Evolutionary conservation across 768 basidiomycete species (phyloP), one percentile per base, ranked within the genome.

Genomic region (Mycena epipterygia): DNA sequence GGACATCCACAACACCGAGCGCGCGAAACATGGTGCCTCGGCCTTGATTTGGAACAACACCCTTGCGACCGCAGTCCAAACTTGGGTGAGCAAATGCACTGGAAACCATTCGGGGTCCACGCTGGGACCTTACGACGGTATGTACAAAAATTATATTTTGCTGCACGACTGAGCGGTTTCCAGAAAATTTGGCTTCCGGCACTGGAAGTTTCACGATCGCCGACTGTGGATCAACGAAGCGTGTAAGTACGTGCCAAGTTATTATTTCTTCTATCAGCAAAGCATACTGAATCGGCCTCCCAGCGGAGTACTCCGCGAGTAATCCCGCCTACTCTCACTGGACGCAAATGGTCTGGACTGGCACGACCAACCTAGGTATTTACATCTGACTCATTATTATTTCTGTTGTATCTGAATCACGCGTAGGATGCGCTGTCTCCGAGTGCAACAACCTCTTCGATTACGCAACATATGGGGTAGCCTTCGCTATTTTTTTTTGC

Each of bases 121-220:
- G 16, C 75, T 86, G 1, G 86, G 86, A 0, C 80, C 80, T 5
- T 84, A 79, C 65, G 87, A 86, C 56, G 84, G 82, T 83, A 65
- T 25, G 57, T 6, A n/a, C n/a, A 11, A 42, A 42, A 14, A 21
- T 42, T 14, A 5, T 5, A 21, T 21, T 42, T 21, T 19, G 21
- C 42, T 21, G 17, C 42, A 7, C 5, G 9, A 17, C 42, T 42
- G 8, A 42, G 8, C 19, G 42, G 12, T 42, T 9, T 74, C 17
- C 74, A 90, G 92, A 93, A 80, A 93, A 94, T 75, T 79, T 93
- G 67, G 90, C 92, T 65, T 92, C 91, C 63, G 92, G 91, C 14
- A 89, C 90, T 23, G 90, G 89, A 21, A 13, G 23, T 27, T 91
- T 86, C 74, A 80, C 76, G 48, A 89, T 91, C 67, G 58, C 79